Percentiles rank a stretch among this genome's conserved stretches.
Evolutionary conservation across 2,329 filamentous ascomycete genomes (phyloP).

Genomic region (Rhinocladiella mackenziei): DNA sequence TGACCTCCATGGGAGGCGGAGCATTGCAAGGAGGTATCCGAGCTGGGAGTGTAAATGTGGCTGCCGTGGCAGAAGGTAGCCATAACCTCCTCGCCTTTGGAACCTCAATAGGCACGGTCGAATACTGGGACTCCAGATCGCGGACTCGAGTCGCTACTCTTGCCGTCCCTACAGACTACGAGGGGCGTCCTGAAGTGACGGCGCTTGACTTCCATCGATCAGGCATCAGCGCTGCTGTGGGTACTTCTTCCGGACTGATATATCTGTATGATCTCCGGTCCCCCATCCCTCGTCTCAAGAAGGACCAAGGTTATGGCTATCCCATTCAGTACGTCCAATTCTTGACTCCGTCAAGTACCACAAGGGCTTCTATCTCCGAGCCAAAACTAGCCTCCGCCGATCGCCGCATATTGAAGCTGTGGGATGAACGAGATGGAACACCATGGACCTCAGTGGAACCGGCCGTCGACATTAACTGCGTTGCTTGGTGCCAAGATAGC

Average conservation of each 20-base stretch:
- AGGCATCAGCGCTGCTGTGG: slow-evolving; percentile 78
- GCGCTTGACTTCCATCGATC: slow-evolving; percentile 81
- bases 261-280: slow-evolving; percentile 90
- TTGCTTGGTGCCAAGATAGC: slow-evolving; percentile 85
- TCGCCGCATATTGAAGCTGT: slow-evolving; percentile 95
- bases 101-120: slow-evolving; percentile 89
- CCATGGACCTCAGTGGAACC: slow-evolving; percentile 97
- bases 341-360: slow-evolving; percentile 61
- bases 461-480: slow-evolving; percentile 87
- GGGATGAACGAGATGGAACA: slow-evolving; percentile 75
- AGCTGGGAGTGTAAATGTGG: slow-evolving; percentile 81
- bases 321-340: slow-evolving; percentile 79
- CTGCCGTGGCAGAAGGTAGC: slow-evolving; percentile 78
- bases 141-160: slow-evolving; percentile 76
- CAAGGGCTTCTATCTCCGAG: slow-evolving; percentile 63
- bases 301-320: slow-evolving; percentile 94
- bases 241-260: slow-evolving; percentile 81
- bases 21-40: slow-evolving; percentile 82
- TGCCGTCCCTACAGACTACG: slow-evolving; percentile 48
- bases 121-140: slow-evolving; percentile 91
- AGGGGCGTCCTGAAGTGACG: slow-evolving; percentile 63
- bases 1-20: slow-evolving; percentile 60
- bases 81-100: slow-evolving; percentile 92
- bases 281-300: slow-evolving; percentile 77
- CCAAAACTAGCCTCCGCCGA: slow-evolving; percentile 85